Evolutionary conservation across 1,139 yeast genomes (phyloP).

Genomic region (Suhomyces bolitotheri): DNA sequence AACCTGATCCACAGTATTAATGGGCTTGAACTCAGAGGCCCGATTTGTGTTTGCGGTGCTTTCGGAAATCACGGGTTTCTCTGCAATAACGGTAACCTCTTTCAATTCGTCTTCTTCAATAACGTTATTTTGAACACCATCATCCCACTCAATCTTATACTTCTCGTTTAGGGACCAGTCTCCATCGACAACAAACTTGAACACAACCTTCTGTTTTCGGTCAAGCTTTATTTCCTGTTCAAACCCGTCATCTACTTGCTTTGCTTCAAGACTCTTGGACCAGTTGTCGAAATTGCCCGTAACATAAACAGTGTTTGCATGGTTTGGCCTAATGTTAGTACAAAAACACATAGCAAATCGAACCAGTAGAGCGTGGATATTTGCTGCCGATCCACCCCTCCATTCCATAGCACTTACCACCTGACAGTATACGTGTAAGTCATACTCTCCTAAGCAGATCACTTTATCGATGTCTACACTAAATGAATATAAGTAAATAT

Average conservation of each 20-base stretch:
- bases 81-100: not conserved
- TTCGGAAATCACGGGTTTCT: not conserved
- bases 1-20: not conserved
- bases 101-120: constrained; percentile 22
- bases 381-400: not conserved
- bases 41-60: not conserved
- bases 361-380: no score
- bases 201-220: constrained; percentile 23
- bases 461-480: no score
- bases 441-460: no score
- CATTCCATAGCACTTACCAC: constrained; percentile 6
- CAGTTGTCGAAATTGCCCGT: constrained; percentile 49
- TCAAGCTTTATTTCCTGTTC: constrained; percentile 16
- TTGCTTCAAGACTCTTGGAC: constrained; percentile 24
- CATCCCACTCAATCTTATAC: constrained; percentile 31
- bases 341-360: not conserved
- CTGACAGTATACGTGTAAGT: constrained; percentile 8
- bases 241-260: constrained; percentile 20
- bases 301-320: constrained; percentile 25
- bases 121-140: constrained; percentile 42
- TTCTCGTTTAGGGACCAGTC: constrained; percentile 34
- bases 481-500: no score
- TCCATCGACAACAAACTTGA: constrained; percentile 40
- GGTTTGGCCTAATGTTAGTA: constrained; percentile 13
- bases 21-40: no score